Percentiles rank a stretch among this genome's conserved stretches.
Evolutionary conservation across 78 protist species (phyloP).

Genomic region (Bodo saltans): DNA sequence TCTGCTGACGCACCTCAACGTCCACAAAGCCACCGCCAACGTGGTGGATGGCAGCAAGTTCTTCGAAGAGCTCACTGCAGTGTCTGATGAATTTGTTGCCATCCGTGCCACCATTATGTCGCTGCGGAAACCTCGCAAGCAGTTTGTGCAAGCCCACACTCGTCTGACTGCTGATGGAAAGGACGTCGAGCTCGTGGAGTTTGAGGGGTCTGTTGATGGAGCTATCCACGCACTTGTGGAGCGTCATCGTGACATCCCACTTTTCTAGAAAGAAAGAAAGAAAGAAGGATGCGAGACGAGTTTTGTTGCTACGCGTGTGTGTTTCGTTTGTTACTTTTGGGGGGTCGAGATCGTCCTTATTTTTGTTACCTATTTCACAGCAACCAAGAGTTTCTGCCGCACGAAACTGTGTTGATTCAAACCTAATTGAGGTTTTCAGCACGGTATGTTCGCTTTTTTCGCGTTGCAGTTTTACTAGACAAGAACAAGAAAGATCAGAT

Average conservation of each 20-base stretch:
- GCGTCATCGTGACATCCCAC: neutral
- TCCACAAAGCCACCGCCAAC: neutral
- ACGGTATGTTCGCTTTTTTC: too few species aligned
- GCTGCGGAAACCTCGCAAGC: neutral
- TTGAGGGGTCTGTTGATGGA: neutral
- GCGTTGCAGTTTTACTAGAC: too few species aligned
- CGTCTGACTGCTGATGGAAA: neutral
- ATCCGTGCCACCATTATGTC: neutral
- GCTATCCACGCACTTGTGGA: neutral
- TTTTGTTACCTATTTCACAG: too few species aligned
- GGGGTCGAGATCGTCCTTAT: too few species aligned
- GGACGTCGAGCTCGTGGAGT: neutral
- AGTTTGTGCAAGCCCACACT: neutral
- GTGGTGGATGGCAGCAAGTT: neutral
- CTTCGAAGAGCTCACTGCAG: neutral
- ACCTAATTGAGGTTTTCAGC: too few species aligned
- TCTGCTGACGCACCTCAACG: neutral
- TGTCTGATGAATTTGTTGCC: neutral
- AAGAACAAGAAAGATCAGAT: too few species aligned
- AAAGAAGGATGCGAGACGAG: too few species aligned
- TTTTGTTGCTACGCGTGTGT: too few species aligned
- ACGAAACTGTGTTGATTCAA: too few species aligned
- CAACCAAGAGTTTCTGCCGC: too few species aligned
- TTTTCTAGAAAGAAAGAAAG: too few species aligned
- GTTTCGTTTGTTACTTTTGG: too few species aligned